Evolutionary conservation across 1,284 basidiomycete genomes (phyloP), one percentile per base, ranked within the genome.

Genomic region (Malassezia arunalokei): DNA sequence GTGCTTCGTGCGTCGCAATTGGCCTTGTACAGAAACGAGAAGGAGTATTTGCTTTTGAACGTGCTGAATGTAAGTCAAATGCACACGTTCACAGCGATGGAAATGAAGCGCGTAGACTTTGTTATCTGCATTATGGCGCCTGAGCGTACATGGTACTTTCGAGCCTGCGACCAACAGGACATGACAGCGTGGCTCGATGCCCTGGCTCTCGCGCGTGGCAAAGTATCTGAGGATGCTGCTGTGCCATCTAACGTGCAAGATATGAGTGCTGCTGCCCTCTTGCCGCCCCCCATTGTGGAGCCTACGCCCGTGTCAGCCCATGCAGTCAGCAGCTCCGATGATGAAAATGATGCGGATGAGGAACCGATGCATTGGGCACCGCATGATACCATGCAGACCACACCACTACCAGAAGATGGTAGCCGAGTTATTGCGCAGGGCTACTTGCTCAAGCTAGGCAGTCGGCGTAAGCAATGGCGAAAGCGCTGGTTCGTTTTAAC

Each of bases 401-500:
- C 40, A n/a, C 14, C 15, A 11, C 32, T 14, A 7, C 41, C 28
- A 12, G 43, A 49, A 11, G 66, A 72, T 40, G 58, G 60, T 1
- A 62, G 64, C 57, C 66, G 64, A 20, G 60, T 72, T 48, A 66
- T 72, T 48, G 64, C 65, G 5, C 68, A 84, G 29, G 90, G 90
- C 2, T 99, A 98, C 73, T 77, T 98, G 56, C 92, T 94, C 86
- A 98, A 98, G 73, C 90, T 90, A 73, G 89, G 89, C 40, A 83
- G 83, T 45, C 87, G 92, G 62, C 81, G 91, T 64, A 84, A 87
- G 65, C 86, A 83, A 56, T 99, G 94, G 94, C 79, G 89, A 54
- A 98, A 99, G 76, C 78, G 76, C 9, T 77, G 75, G 74, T 77
- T 77, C 35, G 68, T 75, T 7, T 61, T 77, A 8, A 74, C 70